These are phyloP conservation scores for Uronychia binucleata DNA, from an alignment of 73 alveolate genomes.

Conservation along the genomic window DNA sequence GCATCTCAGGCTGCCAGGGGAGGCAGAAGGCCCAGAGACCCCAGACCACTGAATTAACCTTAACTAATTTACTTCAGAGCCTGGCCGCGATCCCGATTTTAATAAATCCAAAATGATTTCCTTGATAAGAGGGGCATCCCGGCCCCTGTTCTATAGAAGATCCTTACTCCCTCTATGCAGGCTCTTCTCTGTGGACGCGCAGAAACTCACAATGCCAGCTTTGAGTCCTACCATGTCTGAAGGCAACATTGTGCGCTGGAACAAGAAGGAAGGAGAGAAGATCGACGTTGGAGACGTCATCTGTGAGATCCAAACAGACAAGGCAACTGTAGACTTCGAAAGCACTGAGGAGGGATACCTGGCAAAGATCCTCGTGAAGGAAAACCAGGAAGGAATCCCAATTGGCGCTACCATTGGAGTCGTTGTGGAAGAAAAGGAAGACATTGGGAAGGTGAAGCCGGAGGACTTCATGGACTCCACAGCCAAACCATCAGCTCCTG, in stretches of 20 bases:
- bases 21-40: neutral
- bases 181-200: neutral
- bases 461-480: neutral
- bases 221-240: slow-evolving; percentile 51
- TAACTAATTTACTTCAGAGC: neutral
- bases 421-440: slow-evolving; percentile 45
- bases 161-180: too few species aligned
- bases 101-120: neutral
- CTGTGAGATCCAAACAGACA: slow-evolving; percentile 59
- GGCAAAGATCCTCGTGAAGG: slow-evolving; percentile 32
- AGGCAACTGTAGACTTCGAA: slow-evolving; percentile 57
- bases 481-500: neutral
- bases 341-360: slow-evolving; percentile 45
- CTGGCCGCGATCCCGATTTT: neutral
- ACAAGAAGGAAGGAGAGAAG: slow-evolving; percentile 46
- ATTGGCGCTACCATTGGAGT: slow-evolving; percentile 40
- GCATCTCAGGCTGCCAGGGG: neutral
- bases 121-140: neutral
- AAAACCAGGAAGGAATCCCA: slow-evolving; percentile 12
- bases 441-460: slow-evolving; percentile 2
- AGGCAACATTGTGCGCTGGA: slow-evolving; percentile 53
- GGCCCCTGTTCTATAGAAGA: neutral
- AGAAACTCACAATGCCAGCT: slow-evolving; percentile 43
- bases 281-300: slow-evolving; percentile 49
- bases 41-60: neutral